Evolutionary conservation across 2,329 filamentous ascomycete genomes (phyloP), one percentile per base, ranked within the genome.

Genomic region (Diaporthe sp.): DNA sequence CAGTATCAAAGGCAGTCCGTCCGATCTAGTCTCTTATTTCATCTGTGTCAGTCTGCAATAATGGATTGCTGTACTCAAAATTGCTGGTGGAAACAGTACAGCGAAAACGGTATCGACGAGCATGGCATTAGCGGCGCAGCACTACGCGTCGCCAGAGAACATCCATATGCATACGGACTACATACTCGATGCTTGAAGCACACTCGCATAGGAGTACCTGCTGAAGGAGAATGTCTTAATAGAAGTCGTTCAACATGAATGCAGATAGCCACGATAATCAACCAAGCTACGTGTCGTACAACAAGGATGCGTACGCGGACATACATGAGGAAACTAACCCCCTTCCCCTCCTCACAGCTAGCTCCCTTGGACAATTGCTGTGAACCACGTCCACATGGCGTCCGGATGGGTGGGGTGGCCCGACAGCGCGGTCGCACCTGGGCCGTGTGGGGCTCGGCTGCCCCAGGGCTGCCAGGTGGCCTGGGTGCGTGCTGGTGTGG

Each of bases 381-480:
- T 40, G 28, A 22, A 50, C 47, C 30, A 22, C 30, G 33, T 64
- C 60, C 60, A 64, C 60, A 64, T 64, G 60, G 58, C 64, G 47
- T 28, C 45, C 33, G 33, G 45, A 54, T 40, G 64, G 15, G 64
- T 68, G 64, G 64, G 64, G 64, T 68, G 64, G 47, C 64, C 64
- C 64, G 64, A 68, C 64, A 68, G 45, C 13, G 64, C 64, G 64
- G 64, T 68, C 35, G 47, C 47, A 68, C 64, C 64, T 68, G 70
- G 54, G 70, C 57, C 28, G 70, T 30, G 50, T 64, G 70, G 57
- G 47, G 57, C 57, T 40, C 57, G 38, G 69, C 33, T 47, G 22
- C 30, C 30, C 35, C n/a, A 54, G 52, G 52, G 25, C 28, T 28
- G 25, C 28, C 52, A 33, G 69, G 55, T 40, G 42, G 42, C 58